phyloP scores from a whole-genome alignment of 768 basidiomycete species.

The Calocybe cyanea region DNA sequence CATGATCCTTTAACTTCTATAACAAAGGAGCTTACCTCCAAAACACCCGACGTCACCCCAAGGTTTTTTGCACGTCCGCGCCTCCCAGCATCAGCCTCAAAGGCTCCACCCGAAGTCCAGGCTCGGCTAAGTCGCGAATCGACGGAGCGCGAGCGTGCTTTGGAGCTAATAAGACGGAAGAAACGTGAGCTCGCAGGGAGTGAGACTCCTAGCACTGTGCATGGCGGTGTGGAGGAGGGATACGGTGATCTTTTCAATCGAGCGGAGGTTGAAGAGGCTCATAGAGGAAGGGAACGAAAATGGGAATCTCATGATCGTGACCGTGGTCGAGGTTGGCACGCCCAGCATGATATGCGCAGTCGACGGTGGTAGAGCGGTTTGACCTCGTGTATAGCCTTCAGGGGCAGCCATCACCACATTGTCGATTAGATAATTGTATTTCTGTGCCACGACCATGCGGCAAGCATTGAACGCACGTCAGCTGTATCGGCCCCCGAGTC shows the following conservation, averaged over 20 bases:
- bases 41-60: conserved; percentile 19
- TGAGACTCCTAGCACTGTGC: conserved; percentile 70
- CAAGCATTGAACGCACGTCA: too few relatives aligned
- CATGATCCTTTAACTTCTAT: conserved; percentile 77
- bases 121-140: conserved; percentile 70
- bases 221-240: conserved; percentile 40
- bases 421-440: background rate
- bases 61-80: conserved; percentile 14
- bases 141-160: conserved; percentile 69
- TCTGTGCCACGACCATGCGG: too few relatives aligned
- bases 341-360: conserved; percentile 10
- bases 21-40: conserved; percentile 56
- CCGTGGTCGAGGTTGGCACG: conserved; percentile 16
- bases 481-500: too few relatives aligned
- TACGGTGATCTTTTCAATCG: conserved; percentile 73
- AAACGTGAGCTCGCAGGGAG: conserved; percentile 61
- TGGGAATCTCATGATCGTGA: conserved; percentile 20
- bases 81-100: conserved; percentile 17
- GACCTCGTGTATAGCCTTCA: background rate
- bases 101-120: conserved; percentile 40
- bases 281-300: conserved; percentile 39
- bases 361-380: conserved; percentile 12
- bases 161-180: conserved; percentile 66
- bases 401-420: too few relatives aligned
- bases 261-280: conserved; percentile 70